A percentile compares a stretch with the other conserved stretches of the same genome.
Conservation (phyloP, 169 alveolate species). For the Eimeria tenella region DNA sequence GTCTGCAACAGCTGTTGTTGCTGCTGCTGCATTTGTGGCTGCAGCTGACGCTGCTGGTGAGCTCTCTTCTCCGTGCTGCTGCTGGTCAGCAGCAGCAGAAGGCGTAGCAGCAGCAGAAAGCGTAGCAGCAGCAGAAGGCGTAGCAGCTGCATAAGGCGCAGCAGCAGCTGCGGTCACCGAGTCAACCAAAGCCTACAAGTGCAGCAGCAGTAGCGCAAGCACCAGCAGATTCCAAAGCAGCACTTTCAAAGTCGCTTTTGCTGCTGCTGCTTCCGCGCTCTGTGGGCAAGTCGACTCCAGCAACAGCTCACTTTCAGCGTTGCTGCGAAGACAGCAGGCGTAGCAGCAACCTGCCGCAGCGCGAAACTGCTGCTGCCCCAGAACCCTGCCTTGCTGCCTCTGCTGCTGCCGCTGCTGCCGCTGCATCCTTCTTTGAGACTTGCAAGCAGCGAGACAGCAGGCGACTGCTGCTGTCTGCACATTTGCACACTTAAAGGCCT, state of each 20-base stretch:
- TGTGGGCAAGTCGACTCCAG: background rate
- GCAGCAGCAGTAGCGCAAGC: background rate
- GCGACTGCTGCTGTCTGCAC: background rate
- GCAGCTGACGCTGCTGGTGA: background rate
- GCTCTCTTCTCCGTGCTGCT: background rate
- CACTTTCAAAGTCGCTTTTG: background rate
- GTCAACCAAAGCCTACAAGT: background rate
- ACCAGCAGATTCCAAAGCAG: background rate
- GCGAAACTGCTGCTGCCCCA: conserved; percentile 1
- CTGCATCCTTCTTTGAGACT: background rate
- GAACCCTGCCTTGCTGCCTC: background rate
- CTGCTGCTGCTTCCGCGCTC: background rate
- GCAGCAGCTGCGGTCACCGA: conserved; percentile 18
- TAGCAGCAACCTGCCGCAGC: conserved; percentile 1
- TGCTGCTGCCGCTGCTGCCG: background rate
- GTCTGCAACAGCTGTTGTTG: background rate
- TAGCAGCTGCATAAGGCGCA: background rate
- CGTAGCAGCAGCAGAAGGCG: background rate
- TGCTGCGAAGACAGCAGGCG: background rate
- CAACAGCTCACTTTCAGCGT: background rate
- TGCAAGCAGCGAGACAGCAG: background rate
- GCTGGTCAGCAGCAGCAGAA: background rate
- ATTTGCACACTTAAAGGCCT: background rate
- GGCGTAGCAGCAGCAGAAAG: too few relatives aligned
- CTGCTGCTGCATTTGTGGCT: background rate